phyloP scores from a whole-genome alignment of 225 moss, liverwort and hornwort species.

The Sphagnum tenellum region DNA sequence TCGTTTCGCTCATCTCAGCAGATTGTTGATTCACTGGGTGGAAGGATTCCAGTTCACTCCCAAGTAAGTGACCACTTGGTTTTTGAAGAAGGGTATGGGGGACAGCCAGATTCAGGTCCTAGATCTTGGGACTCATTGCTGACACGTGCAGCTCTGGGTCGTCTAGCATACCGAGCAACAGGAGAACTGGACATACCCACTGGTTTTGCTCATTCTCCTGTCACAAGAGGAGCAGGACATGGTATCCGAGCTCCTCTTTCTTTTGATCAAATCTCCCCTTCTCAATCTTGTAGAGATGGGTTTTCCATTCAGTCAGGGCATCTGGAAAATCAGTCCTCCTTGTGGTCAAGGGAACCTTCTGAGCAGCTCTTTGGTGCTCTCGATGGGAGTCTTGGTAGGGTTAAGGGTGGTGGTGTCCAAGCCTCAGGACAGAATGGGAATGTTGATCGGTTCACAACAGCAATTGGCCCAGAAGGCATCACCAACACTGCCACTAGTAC shows the following conservation, averaged over 20 bases:
- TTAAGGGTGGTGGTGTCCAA: conserved; percentile 6
- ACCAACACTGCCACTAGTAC: conserved; percentile 3
- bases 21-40: too few relatives aligned
- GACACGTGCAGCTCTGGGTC: conserved; percentile 25
- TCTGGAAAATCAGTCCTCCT: conserved; percentile 35
- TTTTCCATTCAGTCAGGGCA: conserved; percentile 64
- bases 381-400: conserved; percentile 20
- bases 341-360: conserved; percentile 83
- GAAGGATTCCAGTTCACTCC: too few relatives aligned
- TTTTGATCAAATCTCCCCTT: conserved; percentile 81
- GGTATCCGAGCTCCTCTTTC: conserved; percentile 55
- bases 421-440: conserved; percentile 8
- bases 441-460: conserved; percentile 11
- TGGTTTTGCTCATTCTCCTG: conserved; percentile 53
- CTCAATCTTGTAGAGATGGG: conserved; percentile 56
- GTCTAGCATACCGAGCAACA: conserved; percentile 68
- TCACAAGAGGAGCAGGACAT: conserved; percentile 48
- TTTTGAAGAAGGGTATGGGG: too few relatives aligned
- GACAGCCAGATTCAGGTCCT: conserved; percentile 23
- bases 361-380: conserved; percentile 64
- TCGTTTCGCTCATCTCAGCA: too few relatives aligned
- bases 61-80: background rate
- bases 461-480: conserved; percentile 10
- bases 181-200: conserved; percentile 62
- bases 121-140: conserved; percentile 25